Evolutionary conservation across 2,329 filamentous ascomycete species (phyloP).

Genomic region (Ceratocystis alfenasii): DNA sequence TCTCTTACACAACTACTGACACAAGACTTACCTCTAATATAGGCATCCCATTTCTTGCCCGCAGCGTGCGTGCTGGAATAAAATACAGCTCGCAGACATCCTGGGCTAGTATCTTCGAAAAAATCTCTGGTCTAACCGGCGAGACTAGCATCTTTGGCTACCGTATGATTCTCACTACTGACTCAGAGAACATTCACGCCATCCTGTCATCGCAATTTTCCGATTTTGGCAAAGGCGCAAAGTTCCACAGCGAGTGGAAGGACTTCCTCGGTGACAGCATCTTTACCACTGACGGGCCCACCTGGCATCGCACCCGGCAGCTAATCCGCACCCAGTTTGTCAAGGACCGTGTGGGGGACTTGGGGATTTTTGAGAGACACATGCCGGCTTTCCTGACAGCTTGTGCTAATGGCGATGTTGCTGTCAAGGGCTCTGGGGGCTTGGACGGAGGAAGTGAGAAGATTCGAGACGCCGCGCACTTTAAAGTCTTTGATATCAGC

Average conservation of each 20-base stretch:
- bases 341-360: slow-evolving; percentile 68
- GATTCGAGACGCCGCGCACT: slow-evolving; percentile 29
- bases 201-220: slow-evolving; percentile 74
- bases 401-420: slow-evolving; percentile 36
- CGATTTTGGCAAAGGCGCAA: slow-evolving; percentile 70
- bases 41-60: slow-evolving; percentile 53
- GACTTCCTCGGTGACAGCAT: slow-evolving; percentile 65
- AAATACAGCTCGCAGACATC: slow-evolving; percentile 46
- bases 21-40: neutral
- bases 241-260: slow-evolving; percentile 64
- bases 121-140: slow-evolving; percentile 40
- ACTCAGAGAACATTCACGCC: slow-evolving; percentile 85
- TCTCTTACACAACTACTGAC: neutral
- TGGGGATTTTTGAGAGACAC: slow-evolving; percentile 71
- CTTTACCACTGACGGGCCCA: slow-evolving; percentile 65
- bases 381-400: slow-evolving; percentile 31
- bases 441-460: slow-evolving; percentile 42
- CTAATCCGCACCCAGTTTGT: slow-evolving; percentile 79
- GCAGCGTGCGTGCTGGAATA: slow-evolving; percentile 41
- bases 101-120: slow-evolving; percentile 45
- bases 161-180: slow-evolving; percentile 62
- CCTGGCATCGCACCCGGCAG: slow-evolving; percentile 71
- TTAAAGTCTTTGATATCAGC: slow-evolving; percentile 47
- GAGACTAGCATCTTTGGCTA: slow-evolving; percentile 45
- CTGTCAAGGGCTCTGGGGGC: slow-evolving; percentile 54